phyloP scores from a whole-genome alignment of 208 protist species.

The Trypanosoma caninum region DNA sequence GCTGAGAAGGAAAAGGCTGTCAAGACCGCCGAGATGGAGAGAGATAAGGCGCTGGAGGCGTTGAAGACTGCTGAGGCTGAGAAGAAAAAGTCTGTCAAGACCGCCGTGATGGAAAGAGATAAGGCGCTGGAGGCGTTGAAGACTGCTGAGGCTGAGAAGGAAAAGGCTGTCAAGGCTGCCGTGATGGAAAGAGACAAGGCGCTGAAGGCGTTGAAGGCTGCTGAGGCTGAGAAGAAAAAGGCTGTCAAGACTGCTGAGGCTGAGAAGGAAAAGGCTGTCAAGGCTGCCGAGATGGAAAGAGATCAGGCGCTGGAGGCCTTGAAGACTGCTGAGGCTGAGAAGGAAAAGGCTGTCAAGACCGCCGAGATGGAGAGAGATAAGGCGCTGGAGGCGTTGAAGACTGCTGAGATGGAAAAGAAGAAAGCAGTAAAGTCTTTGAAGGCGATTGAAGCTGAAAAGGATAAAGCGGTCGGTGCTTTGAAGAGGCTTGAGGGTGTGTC shows the following conservation, averaged over 20 bases:
- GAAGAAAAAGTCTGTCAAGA: background rate
- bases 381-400: background rate
- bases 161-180: background rate
- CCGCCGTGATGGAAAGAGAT: constrained; percentile 6
- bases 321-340: background rate
- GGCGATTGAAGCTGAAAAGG: constrained; percentile 10
- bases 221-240: constrained; percentile 12
- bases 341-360: constrained; percentile 1
- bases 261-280: background rate
- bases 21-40: constrained; percentile 7
- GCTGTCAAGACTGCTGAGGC: background rate
- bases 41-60: background rate
- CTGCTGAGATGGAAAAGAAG: constrained; percentile 2
- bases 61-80: constrained; percentile 9
- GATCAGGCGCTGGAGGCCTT: background rate
- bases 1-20: background rate
- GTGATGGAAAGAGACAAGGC: constrained; percentile 3
- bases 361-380: constrained; percentile 2
- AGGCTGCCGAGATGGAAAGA: constrained; percentile 12
- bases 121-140: constrained; percentile 3
- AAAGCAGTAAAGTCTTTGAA: constrained; percentile 8
- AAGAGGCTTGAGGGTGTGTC: background rate
- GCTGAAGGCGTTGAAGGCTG: background rate
- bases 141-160: constrained; percentile 9
- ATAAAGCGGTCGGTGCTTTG: constrained; percentile 1